These are phyloP conservation scores for Dimargaris cristalligena DNA, from an alignment of 192 early-diverging fungal species.

Conservation along the genomic window DNA sequence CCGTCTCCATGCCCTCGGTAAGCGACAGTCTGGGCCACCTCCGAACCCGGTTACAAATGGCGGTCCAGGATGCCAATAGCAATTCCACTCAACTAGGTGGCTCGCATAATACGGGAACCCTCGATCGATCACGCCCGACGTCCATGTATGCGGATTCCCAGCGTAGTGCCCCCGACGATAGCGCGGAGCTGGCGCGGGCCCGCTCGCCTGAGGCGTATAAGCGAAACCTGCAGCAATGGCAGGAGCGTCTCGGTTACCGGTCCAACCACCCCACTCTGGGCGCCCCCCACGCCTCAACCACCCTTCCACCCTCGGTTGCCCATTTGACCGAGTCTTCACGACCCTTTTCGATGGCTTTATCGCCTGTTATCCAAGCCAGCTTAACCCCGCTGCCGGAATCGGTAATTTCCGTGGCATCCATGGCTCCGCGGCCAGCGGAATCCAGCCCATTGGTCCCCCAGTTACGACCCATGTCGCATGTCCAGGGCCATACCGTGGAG, in stretches of 20 bases:
- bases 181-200: background rate
- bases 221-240: background rate
- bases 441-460: conserved; percentile 1
- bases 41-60: background rate
- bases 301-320: no score
- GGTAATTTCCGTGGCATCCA: background rate
- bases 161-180: no score
- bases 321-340: no score
- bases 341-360: background rate
- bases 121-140: background rate
- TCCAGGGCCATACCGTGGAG: conserved; percentile 2
- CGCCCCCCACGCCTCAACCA: background rate
- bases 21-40: conserved; percentile 1
- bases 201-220: background rate
- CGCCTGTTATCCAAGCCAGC: background rate
- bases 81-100: no score
- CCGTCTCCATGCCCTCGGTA: background rate
- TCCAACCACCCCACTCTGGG: background rate
- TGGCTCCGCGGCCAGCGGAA: background rate
- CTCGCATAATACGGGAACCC: no score
- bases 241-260: conserved; percentile 1
- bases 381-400: background rate
- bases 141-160: background rate
- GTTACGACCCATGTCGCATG: conserved; percentile 2
- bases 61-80: no score